Percentiles rank a stretch among this genome's conserved stretches.
Conservation (phyloP, 352 stramenopile species). For the Globisporangium cederbergense region DNA sequence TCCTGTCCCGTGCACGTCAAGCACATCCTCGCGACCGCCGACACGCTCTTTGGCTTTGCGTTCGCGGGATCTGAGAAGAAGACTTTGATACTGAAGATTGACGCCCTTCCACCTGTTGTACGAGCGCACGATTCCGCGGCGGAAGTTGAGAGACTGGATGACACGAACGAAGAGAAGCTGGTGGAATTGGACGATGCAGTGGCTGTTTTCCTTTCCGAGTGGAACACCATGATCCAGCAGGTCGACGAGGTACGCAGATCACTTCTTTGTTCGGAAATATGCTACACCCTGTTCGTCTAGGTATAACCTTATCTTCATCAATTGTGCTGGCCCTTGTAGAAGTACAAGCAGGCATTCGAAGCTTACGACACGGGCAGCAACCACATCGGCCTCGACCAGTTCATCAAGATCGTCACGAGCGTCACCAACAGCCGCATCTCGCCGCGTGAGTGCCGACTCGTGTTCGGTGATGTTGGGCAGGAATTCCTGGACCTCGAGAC, state of each 20-base stretch:
- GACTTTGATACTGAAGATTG: slow-evolving; percentile 32
- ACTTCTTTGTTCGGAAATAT: no score
- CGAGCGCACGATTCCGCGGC: not conserved
- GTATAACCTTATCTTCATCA: not conserved
- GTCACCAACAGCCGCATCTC: slow-evolving; percentile 48
- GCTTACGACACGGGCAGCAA: slow-evolving; percentile 36
- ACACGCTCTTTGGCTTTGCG: slow-evolving; percentile 43
- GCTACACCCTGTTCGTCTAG: no score
- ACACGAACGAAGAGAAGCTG: slow-evolving; percentile 8
- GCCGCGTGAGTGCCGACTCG: slow-evolving; percentile 50
- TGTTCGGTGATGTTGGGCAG: slow-evolving; percentile 58
- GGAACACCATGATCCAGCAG: slow-evolving; percentile 37
- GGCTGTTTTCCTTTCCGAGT: slow-evolving; percentile 51
- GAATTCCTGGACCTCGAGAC: slow-evolving; percentile 60
- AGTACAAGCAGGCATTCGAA: slow-evolving; percentile 50
- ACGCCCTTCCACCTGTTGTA: slow-evolving; percentile 20
- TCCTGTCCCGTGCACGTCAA: slow-evolving; percentile 39
- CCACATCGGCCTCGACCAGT: slow-evolving; percentile 65
- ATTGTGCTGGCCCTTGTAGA: slow-evolving; percentile 15
- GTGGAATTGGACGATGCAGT: slow-evolving; percentile 74
- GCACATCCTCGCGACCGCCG: slow-evolving; percentile 27
- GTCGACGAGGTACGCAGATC: slow-evolving; percentile 46
- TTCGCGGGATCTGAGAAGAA: slow-evolving; percentile 35
- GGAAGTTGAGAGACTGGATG: not conserved
- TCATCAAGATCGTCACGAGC: slow-evolving; percentile 66